phyloP scores from a whole-genome alignment of 1,284 basidiomycete genomes.

The Apiotrichum laibachii region DNA sequence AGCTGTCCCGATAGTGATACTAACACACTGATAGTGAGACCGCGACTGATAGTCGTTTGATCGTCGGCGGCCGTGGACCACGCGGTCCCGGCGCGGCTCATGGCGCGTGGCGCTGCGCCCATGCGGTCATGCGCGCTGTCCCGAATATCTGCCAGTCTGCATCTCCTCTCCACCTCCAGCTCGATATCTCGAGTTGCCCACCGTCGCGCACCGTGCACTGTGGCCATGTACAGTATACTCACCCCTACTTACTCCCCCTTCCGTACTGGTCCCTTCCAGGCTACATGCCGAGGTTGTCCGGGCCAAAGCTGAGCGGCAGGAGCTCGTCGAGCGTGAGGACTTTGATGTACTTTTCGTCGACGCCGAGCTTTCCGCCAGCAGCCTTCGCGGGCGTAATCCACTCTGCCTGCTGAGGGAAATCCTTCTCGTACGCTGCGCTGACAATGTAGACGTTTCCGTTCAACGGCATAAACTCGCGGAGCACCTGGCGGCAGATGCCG shows the following conservation, averaged over 20 bases:
- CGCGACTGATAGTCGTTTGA: too few relatives aligned
- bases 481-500: constrained; percentile 85
- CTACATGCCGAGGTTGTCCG: constrained; percentile 57
- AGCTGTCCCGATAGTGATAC: too few relatives aligned
- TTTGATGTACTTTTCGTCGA: constrained; percentile 55
- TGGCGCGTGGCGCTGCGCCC: too few relatives aligned
- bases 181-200: too few relatives aligned
- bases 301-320: constrained; percentile 84
- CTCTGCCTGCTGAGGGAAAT: too few relatives aligned
- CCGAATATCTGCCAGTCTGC: too few relatives aligned
- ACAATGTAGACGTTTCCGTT: constrained; percentile 73
- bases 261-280: neutral
- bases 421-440: constrained; percentile 60
- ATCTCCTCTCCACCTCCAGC: too few relatives aligned
- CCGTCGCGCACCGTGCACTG: too few relatives aligned
- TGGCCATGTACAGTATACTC: neutral
- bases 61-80: too few relatives aligned
- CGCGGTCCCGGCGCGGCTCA: too few relatives aligned
- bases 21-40: too few relatives aligned
- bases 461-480: constrained; percentile 80
- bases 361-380: constrained; percentile 17
- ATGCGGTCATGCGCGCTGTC: too few relatives aligned
- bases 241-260: neutral
- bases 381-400: constrained; percentile 30
- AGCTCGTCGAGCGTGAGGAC: constrained; percentile 71